phyloP scores from a whole-genome alignment of 805 yeast species.

The Grigorovia transvaalensis region DNA sequence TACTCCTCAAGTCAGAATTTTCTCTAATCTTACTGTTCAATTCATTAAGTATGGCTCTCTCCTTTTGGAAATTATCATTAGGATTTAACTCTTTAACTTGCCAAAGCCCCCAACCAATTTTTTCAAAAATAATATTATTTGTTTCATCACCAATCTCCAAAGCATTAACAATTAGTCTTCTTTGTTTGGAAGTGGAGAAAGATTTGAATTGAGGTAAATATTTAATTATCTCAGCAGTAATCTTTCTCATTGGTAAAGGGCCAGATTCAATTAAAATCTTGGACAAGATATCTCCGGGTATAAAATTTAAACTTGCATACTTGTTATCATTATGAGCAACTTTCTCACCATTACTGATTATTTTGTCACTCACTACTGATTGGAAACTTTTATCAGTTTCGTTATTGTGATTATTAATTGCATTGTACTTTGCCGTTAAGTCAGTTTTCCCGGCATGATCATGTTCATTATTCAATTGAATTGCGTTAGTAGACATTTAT shows the following conservation, averaged over 20 bases:
- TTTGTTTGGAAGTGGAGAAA: constrained; percentile 74
- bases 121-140: constrained; percentile 61
- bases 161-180: constrained; percentile 81
- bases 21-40: constrained; percentile 37
- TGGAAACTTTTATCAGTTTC: too few species aligned
- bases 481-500: too few species aligned
- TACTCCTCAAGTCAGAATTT: constrained; percentile 25
- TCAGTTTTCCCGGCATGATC: too few species aligned
- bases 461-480: too few species aligned
- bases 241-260: constrained; percentile 82
- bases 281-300: constrained; percentile 39
- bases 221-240: constrained; percentile 62
- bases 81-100: constrained; percentile 39
- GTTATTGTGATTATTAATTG: too few species aligned
- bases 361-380: too few species aligned
- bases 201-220: constrained; percentile 73
- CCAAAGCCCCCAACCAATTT: constrained; percentile 98
- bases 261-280: constrained; percentile 61
- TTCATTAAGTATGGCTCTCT: constrained; percentile 34
- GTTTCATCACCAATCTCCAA: constrained; percentile 58
- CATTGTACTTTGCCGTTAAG: too few species aligned
- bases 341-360: too few species aligned
- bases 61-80: constrained; percentile 14
- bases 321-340: too few species aligned
- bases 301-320: too few species aligned